phyloP scores from a whole-genome alignment of 305 asterid species.

The Fraxinus sp. region DNA sequence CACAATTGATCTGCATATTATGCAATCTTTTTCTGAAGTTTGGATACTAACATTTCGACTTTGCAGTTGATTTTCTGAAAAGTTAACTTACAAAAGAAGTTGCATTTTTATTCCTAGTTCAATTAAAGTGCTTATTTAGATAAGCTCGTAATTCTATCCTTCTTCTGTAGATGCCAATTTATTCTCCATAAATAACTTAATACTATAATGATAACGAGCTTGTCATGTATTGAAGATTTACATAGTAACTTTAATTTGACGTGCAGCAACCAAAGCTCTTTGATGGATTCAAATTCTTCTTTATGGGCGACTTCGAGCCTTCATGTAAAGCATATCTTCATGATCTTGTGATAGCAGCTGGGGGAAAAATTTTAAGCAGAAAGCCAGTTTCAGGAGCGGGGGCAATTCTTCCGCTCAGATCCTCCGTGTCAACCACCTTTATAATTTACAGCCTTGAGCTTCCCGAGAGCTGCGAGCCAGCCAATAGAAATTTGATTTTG shows the following conservation, averaged over 20 bases:
- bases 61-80: background rate
- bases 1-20: background rate
- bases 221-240: background rate
- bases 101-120: background rate
- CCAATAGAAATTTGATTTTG: conserved; percentile 35
- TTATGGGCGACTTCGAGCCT: conserved; percentile 63
- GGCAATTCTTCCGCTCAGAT: conserved; percentile 18
- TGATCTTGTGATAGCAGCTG: conserved; percentile 81
- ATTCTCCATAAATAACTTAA: background rate
- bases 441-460: conserved; percentile 62
- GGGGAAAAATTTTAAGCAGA: conserved; percentile 75
- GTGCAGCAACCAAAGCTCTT: conserved; percentile 92
- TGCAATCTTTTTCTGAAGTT: background rate
- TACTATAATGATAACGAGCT: background rate
- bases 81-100: background rate
- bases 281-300: conserved; percentile 58
- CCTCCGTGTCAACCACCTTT: conserved; percentile 34
- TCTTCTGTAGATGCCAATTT: background rate
- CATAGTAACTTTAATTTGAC: background rate
- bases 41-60: background rate
- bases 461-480: conserved; percentile 45
- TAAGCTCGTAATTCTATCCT: background rate
- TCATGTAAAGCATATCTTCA: conserved; percentile 73
- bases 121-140: background rate
- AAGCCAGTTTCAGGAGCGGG: conserved; percentile 59